phyloP scores from a whole-genome alignment of 345 rosid species.

The Citrus hindsii region DNA sequence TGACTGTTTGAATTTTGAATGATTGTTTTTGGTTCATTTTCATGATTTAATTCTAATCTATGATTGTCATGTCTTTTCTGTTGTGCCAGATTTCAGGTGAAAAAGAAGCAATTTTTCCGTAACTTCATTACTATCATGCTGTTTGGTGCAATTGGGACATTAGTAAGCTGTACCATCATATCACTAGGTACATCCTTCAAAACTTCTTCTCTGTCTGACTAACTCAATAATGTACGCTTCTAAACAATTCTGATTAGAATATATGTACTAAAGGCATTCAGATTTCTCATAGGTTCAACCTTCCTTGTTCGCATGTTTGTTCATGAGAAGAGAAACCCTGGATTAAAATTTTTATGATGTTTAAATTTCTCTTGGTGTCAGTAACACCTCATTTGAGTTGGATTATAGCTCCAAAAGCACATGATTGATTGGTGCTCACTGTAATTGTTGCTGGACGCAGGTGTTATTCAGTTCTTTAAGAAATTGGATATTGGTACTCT shows the following conservation, averaged over 20 bases:
- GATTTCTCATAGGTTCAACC: not conserved
- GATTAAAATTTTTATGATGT: not conserved
- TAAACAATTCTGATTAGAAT: conserved; percentile 1
- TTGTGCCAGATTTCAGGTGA: conserved; percentile 88
- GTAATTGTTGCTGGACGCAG: conserved; percentile 41
- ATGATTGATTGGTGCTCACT: not conserved
- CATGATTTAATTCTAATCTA: not conserved
- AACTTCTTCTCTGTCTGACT: not conserved
- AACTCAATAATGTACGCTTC: not conserved
- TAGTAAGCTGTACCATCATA: conserved; percentile 72
- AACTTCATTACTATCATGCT: conserved; percentile 87
- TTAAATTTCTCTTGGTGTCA: not conserved
- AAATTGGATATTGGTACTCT: conserved; percentile 54
- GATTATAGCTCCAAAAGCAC: not conserved
- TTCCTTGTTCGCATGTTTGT: not conserved
- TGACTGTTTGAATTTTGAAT: not conserved
- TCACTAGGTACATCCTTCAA: conserved; percentile 49
- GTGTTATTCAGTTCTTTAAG: conserved; percentile 66
- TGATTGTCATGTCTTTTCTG: not conserved
- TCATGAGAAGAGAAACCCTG: not conserved
- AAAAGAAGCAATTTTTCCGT: conserved; percentile 94
- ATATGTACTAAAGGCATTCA: not conserved
- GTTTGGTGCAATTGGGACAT: conserved; percentile 92
- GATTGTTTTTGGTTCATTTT: not conserved
- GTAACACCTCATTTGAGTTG: not conserved